Conservation (phyloP, 441 rosid genomes). For the Metrosideros polymorpha region DNA sequence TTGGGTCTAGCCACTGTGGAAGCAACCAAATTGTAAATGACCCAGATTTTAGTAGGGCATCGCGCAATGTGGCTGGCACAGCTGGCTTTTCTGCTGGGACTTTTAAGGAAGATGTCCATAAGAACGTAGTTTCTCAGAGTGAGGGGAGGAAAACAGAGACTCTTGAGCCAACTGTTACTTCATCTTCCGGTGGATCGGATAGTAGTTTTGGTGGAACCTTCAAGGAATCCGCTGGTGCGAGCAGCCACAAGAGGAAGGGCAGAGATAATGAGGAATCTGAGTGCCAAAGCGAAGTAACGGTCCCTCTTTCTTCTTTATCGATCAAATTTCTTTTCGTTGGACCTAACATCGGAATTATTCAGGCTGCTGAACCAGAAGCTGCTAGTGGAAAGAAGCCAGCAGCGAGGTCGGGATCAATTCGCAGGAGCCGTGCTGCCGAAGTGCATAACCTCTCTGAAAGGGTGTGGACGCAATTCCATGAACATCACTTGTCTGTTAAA, state of each 20-base stretch:
- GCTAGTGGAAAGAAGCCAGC: constrained; percentile 26
- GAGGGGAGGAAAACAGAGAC: constrained; percentile 29
- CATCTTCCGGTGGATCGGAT: constrained; percentile 63
- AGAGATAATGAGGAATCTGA: constrained; percentile 38
- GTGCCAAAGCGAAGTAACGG: constrained; percentile 50
- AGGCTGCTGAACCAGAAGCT: constrained; percentile 42
- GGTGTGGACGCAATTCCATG: constrained; percentile 19
- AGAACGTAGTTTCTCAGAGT: not conserved
- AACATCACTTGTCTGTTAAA: not conserved
- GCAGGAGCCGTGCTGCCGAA: constrained; percentile 67
- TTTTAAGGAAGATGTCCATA: constrained; percentile 16
- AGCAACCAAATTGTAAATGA: constrained; percentile 44
- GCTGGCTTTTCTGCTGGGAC: constrained; percentile 20
- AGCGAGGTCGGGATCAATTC: constrained; percentile 37
- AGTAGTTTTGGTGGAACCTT: constrained; percentile 34
- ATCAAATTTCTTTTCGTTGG: not conserved
- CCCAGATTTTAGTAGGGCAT: constrained; percentile 27
- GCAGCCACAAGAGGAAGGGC: constrained; percentile 47
- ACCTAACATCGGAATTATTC: not conserved
- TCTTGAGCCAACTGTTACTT: constrained; percentile 26
- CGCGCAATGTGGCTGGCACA: constrained; percentile 20
- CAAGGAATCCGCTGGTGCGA: constrained; percentile 29
- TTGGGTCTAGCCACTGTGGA: constrained; percentile 50
- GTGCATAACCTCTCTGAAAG: constrained; percentile 78
- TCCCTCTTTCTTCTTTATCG: not conserved